Evolutionary conservation across 495 filamentous ascomycete species (phyloP).

Genomic region (Aspergillus incahuasiensis): DNA sequence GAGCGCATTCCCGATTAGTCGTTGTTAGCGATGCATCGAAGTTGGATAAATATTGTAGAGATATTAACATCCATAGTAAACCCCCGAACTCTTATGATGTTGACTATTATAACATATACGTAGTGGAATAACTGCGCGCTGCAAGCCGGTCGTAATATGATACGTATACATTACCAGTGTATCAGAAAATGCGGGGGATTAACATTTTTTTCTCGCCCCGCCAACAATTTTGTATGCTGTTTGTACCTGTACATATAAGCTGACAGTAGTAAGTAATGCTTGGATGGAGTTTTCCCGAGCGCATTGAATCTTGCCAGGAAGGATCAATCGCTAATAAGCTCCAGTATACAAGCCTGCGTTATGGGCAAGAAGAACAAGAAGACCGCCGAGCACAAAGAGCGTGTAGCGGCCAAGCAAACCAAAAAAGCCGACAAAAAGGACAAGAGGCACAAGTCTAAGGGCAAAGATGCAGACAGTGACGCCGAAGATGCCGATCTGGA

Average conservation of each 20-base stretch:
- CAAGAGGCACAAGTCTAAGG: constrained; percentile 63
- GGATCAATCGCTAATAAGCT: background rate
- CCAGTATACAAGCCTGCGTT: constrained; percentile 1
- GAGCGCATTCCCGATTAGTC: too few species aligned
- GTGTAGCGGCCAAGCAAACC: constrained; percentile 48
- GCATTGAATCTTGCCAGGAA: background rate
- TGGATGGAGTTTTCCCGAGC: background rate
- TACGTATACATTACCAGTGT: constrained; percentile 3
- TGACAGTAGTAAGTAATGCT: background rate
- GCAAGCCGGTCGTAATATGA: background rate
- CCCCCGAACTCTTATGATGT: too few species aligned
- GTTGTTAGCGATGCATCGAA: too few species aligned
- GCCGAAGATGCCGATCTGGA: constrained; percentile 93
- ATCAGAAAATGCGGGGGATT: constrained; percentile 2
- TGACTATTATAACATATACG: too few species aligned
- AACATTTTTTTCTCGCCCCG: constrained; percentile 3
- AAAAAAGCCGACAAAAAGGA: constrained; percentile 70
- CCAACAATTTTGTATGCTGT: background rate
- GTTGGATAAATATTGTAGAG: too few species aligned
- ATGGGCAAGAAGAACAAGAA: constrained; percentile 56
- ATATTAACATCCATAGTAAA: too few species aligned
- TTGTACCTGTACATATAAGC: background rate
- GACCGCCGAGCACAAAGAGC: constrained; percentile 51
- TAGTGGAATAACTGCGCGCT: too few species aligned
- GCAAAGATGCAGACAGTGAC: constrained; percentile 65